phyloP scores from a whole-genome alignment of 768 basidiomycete genomes.

The Kwoniella sp. region DNA sequence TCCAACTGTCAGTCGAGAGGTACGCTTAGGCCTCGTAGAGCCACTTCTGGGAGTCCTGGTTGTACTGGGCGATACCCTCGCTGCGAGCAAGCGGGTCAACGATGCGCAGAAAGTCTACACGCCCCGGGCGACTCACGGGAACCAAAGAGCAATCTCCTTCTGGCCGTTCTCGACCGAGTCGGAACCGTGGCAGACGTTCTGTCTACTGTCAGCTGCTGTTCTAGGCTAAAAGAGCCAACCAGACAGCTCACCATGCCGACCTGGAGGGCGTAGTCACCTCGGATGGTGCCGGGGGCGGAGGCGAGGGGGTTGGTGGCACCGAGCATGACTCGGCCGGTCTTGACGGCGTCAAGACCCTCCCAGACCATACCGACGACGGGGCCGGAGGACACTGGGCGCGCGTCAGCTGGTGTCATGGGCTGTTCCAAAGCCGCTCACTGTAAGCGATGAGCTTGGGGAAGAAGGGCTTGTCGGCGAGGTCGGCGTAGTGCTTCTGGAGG shows the following conservation, averaged over 20 bases:
- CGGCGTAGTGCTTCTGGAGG: conserved; percentile 95
- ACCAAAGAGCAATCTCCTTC: conserved; percentile 88
- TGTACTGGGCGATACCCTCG: conserved; percentile 46
- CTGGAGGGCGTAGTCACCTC: conserved; percentile 89
- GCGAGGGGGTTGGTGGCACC: conserved; percentile 94
- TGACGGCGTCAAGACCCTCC: conserved; percentile 66
- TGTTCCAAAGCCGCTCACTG: conserved; percentile 52
- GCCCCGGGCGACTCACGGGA: conserved; percentile 39
- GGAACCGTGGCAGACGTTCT: conserved; percentile 52
- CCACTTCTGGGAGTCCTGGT: conserved; percentile 38
- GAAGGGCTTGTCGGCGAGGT: conserved; percentile 89
- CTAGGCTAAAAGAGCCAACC: not conserved
- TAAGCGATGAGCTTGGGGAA: conserved; percentile 93
- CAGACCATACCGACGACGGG: conserved; percentile 85
- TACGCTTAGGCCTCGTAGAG: conserved; percentile 33
- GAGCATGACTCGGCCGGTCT: conserved; percentile 90
- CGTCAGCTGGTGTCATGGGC: not conserved
- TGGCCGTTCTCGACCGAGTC: conserved; percentile 55
- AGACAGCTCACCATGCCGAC: conserved; percentile 59
- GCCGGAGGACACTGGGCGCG: conserved; percentile 53
- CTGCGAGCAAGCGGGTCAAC: conserved; percentile 16
- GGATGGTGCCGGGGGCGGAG: conserved; percentile 86
- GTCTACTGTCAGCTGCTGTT: not conserved
- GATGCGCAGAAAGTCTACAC: not conserved
- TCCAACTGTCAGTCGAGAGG: not conserved